Base-by-base conservation (phyloP, 805 yeast genomes). In the Saccharomycopsis fermentans region DNA sequence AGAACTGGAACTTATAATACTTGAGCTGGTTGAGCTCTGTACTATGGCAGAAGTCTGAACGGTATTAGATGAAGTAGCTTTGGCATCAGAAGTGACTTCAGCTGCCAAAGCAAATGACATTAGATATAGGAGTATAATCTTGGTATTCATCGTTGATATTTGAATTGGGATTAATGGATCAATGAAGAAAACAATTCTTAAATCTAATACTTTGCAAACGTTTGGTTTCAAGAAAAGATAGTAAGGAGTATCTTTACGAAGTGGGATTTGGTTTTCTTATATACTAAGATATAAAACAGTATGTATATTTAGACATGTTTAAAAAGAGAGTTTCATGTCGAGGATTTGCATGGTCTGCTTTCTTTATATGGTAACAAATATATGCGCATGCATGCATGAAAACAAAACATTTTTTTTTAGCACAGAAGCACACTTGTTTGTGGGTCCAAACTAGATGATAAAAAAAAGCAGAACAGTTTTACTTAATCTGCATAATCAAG, bases 71-170 rank as follows among this genome's bases (percentile, higher is more conserved):
- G 47, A 6, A 17, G 24, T 9, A 17, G 24, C 16, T 16, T 17
- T 39, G 29, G 50, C 50, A 21, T 14, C 29, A 24, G 50, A 16
- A 16, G 50, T 21, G 14, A 43, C 6, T 12, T 43, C 50, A 21
- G 50, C 50, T 21, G 50, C 50, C 50, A 43, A 43, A 43, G 50
- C 50, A 19, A 43, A 21, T 43, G 50, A 43, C 26, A 43, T 43
- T 43, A 43, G 24, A 43, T 43, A 43, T 43, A 43, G 4, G 50
- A 43, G 21, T 43, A 43, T 43, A 5, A 43, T 19, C 29, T 43
- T 43, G 29, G 29, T 11, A 24, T 43, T 43, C 50, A 43, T 43
- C 24, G 50, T 21, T 9, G 29, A 19, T 43, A 16, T 24, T 43
- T 16, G 29, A 21, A 9, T 21, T 16, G n/a, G 14, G 8, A 43